Base-by-base conservation (phyloP, 306 rosid species). In the Medicago ruthenica region DNA sequence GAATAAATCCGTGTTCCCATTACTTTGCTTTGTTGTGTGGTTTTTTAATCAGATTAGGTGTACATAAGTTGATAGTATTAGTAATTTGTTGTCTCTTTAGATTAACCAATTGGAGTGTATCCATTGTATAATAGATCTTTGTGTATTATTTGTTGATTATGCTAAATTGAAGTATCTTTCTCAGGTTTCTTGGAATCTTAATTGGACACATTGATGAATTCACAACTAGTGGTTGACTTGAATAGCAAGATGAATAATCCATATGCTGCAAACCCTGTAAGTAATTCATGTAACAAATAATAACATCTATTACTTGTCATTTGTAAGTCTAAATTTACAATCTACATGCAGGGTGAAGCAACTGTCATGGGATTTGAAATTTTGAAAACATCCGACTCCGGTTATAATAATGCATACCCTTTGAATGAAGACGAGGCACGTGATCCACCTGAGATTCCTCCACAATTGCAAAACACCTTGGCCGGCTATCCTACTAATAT, bases 281-380 rank as follows among this genome's bases (percentile, higher is more conserved):
- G 93, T 72, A 54, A 27, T 58, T 40, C 47, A 79, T 75, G 64
- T 41, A 76, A 3, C 45, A 31, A 75, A 64, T 79, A 72, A 48
- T 78, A 78, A 36, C 67, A 58, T 79, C 66, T 47, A 36, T 61
- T 50, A n/a, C 15, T 5, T 76, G 22, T 83, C 42, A 44, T 45
- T 22, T 36, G 64, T 53, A 17, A 16, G 22, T 9, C 31, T 55
- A 55, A 18, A 55, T 55, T 48, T 61, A n/a, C 73, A 72, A 70
- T 61, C 75, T 84, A 54, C 75, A n/a, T 78, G 75, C 88, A 96
- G 99, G 96, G 85, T 21, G 91, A 89, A 80, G 84, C 84, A 62
- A 85, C 91, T 16, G 99, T 90, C 2, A 84, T 60, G 1, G 99
- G 99, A 76, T 96, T 90, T 69, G 99, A 96, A 83, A 92, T 96